Percentiles rank a stretch among this genome's conserved stretches.
These are phyloP conservation scores for Elsinoe fawcettii DNA, from an alignment of 2,329 filamentous ascomycete genomes.

Conservation along the genomic window DNA sequence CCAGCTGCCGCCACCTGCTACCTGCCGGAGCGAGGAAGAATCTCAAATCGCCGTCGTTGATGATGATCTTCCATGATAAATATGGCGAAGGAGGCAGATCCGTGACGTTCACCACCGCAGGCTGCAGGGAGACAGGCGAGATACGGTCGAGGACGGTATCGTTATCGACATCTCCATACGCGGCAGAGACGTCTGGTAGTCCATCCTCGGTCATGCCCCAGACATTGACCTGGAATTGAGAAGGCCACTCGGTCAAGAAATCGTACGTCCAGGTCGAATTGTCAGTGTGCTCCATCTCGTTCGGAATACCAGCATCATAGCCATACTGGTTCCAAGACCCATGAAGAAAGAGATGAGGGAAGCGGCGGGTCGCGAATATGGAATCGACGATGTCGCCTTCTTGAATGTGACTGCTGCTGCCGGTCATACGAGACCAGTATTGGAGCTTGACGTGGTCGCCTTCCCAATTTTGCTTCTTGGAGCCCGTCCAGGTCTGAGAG, in stretches of 20 bases:
- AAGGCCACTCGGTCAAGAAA: conserved; percentile 58
- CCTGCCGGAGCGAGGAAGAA: conserved; percentile 49
- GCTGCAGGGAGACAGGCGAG: conserved; percentile 50
- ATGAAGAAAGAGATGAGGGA: conserved; percentile 56
- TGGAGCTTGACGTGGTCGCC: conserved; percentile 57
- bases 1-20: conserved; percentile 46
- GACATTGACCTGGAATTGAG: conserved; percentile 54
- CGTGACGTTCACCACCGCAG: conserved; percentile 53
- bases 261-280: conserved; percentile 49
- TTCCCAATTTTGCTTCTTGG: conserved; percentile 48
- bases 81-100: conserved; percentile 46
- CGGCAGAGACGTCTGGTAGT: conserved; percentile 51
- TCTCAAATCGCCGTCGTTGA: conserved; percentile 48
- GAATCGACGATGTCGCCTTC: conserved; percentile 47
- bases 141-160: conserved; percentile 56
- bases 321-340: conserved; percentile 58
- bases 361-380: conserved; percentile 39
- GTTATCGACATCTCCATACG: conserved; percentile 54
- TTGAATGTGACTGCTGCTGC: conserved; percentile 54
- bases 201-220: conserved; percentile 61
- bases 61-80: conserved; percentile 47
- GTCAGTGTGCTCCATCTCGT: conserved; percentile 43
- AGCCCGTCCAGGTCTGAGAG: conserved; percentile 51
- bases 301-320: conserved; percentile 52
- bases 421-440: conserved; percentile 53